Conservation (phyloP, 169 alveolate genomes). For the Neospora caninum region DNA sequence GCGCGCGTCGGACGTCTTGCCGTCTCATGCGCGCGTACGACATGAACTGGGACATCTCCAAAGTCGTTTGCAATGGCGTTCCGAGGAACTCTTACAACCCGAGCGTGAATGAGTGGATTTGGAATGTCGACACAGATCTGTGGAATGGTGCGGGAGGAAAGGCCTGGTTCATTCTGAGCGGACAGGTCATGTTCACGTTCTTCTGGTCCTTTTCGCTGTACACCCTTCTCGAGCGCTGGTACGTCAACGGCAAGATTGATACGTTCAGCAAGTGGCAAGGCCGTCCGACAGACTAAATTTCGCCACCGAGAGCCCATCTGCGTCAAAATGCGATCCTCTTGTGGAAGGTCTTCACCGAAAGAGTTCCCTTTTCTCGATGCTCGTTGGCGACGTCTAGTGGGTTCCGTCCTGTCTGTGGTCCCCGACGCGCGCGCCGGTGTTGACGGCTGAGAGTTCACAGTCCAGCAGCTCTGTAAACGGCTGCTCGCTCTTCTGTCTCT, state of each 20-base stretch:
- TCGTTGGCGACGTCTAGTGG: neutral
- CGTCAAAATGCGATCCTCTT: neutral
- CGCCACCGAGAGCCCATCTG: neutral
- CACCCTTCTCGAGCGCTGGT: constrained; percentile 44
- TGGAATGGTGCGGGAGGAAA: constrained; percentile 60
- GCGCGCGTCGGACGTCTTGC: neutral
- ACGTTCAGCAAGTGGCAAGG: constrained; percentile 47
- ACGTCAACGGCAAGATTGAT: constrained; percentile 61
- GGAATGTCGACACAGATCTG: constrained; percentile 48
- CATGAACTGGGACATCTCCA: constrained; percentile 60
- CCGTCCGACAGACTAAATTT: neutral
- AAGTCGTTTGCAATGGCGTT: constrained; percentile 26
- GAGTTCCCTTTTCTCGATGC: neutral
- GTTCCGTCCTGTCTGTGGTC: neutral
- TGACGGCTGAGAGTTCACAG: neutral
- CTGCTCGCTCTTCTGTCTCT: too few relatives aligned
- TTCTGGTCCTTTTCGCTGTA: constrained; percentile 58
- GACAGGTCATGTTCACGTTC: constrained; percentile 22
- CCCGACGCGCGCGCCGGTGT: neutral
- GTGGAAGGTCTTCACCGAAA: neutral
- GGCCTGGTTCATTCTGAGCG: constrained; percentile 31
- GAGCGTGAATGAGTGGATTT: constrained; percentile 44
- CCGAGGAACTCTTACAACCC: constrained; percentile 56
- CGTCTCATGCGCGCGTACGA: constrained; percentile 42
- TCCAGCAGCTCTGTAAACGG: too few relatives aligned